Percentiles rank a stretch among this genome's conserved stretches.
phyloP scores from a whole-genome alignment of 1,284 basidiomycete species.

The Ustilago bromivora region DNA sequence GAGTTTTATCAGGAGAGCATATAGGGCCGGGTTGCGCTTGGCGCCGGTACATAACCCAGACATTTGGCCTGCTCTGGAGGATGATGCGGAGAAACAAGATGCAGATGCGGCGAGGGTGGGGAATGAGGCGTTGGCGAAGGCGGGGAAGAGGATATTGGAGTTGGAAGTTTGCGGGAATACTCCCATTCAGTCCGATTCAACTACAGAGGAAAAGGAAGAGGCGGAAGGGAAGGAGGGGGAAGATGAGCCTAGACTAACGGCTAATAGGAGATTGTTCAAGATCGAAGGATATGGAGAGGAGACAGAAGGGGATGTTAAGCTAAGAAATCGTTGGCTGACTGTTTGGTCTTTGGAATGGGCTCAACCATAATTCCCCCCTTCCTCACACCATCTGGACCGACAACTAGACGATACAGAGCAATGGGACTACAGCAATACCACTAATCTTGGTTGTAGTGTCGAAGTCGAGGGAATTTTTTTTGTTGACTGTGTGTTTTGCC shows the following conservation, averaged over 20 bases:
- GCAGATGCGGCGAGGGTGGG: conserved; percentile 20
- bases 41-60: conserved; percentile 22
- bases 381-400: not conserved
- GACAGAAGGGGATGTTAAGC: conserved; percentile 43
- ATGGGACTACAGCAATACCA: conserved; percentile 12
- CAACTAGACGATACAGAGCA: conserved; percentile 9
- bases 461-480: not conserved
- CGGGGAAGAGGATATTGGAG: conserved; percentile 50
- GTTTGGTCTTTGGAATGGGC: conserved; percentile 51
- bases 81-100: not conserved
- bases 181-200: conserved; percentile 14
- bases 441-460: not conserved
- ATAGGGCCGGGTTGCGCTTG: conserved; percentile 47
- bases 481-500: conserved; percentile 41
- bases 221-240: conserved; percentile 4
- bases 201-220: not conserved
- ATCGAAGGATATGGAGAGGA: conserved; percentile 44
- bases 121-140: conserved; percentile 31
- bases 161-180: conserved; percentile 55
- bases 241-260: conserved; percentile 42
- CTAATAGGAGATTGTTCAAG: conserved; percentile 31
- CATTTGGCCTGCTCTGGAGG: conserved; percentile 28
- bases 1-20: conserved; percentile 55
- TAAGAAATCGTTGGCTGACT: conserved; percentile 52
- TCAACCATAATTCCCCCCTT: not conserved